Base-by-base conservation (phyloP, 441 rosid genomes). In the Theobroma grandiflorum region DNA sequence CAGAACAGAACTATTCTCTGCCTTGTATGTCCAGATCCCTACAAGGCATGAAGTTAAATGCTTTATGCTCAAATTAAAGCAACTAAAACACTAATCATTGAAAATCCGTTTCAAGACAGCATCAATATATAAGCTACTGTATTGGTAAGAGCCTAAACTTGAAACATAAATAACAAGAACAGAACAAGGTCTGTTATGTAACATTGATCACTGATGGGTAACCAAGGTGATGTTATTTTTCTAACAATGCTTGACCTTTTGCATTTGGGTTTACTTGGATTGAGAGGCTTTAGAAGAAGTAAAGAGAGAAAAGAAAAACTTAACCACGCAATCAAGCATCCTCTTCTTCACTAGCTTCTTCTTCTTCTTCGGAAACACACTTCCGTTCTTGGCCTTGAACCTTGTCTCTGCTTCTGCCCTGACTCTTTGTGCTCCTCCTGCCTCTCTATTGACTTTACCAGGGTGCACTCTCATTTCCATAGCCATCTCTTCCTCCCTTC, bases 291-390 rank as follows among this genome's bases (percentile, higher is more conserved):
- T 31, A 12, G 33, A 52, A 5, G 74, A 77, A 35, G 67, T 35
- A 37, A 22, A 71, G 9, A 61, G 63, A 64, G 83, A 63, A 65
- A 68, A 6, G 45, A 73, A 67, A 78, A 74, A 74, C 8, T 38
- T 22, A 50, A 84, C 72, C 22, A 82, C 22, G 50, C 8, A 20
- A n/a, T 87, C 40, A 33, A 87, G 26, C 70, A 88, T 83, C 84
- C 82, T 77, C 8, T 73, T 85, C 81, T 83, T 87, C 64, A 89
- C 88, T 14, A 79, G 26, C 80, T 76, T 84, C 71, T 79, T 86
- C 75, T 75, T 73, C 79, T 78, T 75, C 79, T 80, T 81, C 10
- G 88, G 89, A 53, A 88, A 69, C 49, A 87, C 86, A 66, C 87
- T 86, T 33, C 83, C 87, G 20, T 67, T 50, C 61, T 82, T 81